These are phyloP conservation scores for Mycena capillaripes DNA, from an alignment of 768 basidiomycete genomes.

Conservation along the genomic window DNA sequence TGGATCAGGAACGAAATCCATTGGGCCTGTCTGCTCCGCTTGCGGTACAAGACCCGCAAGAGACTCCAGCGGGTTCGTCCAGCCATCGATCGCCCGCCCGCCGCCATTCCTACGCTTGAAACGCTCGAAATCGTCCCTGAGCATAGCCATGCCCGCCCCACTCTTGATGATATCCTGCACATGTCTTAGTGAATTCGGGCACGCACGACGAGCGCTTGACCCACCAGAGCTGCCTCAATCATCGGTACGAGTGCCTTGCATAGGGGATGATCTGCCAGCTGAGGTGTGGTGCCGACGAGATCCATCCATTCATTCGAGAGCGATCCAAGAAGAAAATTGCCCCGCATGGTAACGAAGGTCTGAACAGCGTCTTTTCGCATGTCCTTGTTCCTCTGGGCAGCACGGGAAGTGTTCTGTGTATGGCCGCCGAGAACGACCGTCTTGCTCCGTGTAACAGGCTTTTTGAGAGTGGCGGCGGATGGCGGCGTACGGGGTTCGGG, in stretches of 20 bases:
- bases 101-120: neutral
- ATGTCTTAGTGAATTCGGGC: neutral
- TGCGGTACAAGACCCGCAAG: constrained; percentile 18
- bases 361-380: constrained; percentile 33
- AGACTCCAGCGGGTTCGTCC: constrained; percentile 18
- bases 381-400: constrained; percentile 12
- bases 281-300: constrained; percentile 24
- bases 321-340: constrained; percentile 35
- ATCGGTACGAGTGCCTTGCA: constrained; percentile 33
- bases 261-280: constrained; percentile 22
- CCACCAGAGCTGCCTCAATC: constrained; percentile 36
- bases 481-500: constrained; percentile 9
- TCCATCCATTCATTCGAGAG: constrained; percentile 38
- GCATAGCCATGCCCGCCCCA: constrained; percentile 12
- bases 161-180: constrained; percentile 34
- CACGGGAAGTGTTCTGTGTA: neutral
- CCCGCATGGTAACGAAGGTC: constrained; percentile 33
- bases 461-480: neutral
- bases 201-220: neutral
- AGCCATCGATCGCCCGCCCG: neutral
- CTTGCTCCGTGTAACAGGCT: neutral
- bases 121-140: constrained; percentile 11
- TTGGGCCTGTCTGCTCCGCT: neutral
- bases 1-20: constrained; percentile 16
- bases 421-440: constrained; percentile 15